Evolutionary conservation across 306 rosid species (phyloP).

Genomic region (Mucuna pruriens): DNA sequence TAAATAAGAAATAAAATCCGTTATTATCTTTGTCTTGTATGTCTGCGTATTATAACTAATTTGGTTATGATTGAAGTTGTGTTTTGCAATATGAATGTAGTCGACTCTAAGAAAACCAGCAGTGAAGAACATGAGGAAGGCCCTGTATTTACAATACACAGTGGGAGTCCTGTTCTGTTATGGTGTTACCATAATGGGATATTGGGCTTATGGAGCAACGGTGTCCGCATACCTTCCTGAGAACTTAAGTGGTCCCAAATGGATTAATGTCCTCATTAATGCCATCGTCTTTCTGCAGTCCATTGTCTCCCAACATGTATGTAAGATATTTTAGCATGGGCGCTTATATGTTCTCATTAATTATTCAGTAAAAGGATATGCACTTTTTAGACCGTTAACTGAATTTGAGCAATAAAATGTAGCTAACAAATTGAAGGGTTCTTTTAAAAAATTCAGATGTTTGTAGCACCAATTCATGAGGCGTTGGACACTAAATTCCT

Average conservation of each 20-base stretch:
- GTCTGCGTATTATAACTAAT: neutral
- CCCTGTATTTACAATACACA: conserved; percentile 48
- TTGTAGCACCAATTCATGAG: conserved; percentile 60
- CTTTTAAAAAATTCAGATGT: conserved; percentile 46
- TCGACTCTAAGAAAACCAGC: conserved; percentile 61
- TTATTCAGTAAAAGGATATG: neutral
- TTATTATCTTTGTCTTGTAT: too few species aligned
- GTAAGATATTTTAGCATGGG: conserved; percentile 19
- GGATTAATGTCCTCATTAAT: conserved; percentile 52
- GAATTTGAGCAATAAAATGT: neutral
- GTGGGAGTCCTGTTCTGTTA: conserved; percentile 53
- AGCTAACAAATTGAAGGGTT: neutral
- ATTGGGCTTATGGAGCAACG: conserved; percentile 68
- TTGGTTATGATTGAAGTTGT: neutral
- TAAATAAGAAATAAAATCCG: too few species aligned
- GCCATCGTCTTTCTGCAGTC: conserved; percentile 57
- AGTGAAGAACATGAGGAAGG: conserved; percentile 62
- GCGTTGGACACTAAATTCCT: conserved; percentile 57
- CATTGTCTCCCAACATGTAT: conserved; percentile 60
- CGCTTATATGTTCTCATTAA: neutral
- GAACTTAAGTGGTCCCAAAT: conserved; percentile 57
- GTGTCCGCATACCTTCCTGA: conserved; percentile 55
- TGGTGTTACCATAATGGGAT: conserved; percentile 50
- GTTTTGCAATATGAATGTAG: conserved; percentile 24
- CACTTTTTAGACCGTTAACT: neutral